These are phyloP conservation scores for Prinsepia uniflora DNA, from an alignment of 306 rosid species.

Conservation along the genomic window DNA sequence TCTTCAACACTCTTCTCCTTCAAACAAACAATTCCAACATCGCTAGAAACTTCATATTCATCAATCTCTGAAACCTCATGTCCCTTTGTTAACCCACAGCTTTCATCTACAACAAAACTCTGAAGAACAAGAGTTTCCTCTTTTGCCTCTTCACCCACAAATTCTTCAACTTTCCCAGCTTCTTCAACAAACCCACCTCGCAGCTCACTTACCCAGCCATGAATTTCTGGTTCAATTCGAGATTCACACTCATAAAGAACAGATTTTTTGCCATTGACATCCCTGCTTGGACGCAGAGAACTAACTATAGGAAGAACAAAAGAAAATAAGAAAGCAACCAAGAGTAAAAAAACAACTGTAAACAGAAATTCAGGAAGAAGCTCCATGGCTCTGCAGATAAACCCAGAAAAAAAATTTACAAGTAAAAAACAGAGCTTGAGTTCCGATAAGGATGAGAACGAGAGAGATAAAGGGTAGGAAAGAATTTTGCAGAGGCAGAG, in stretches of 20 bases:
- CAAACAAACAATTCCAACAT: slow-evolving; percentile 29
- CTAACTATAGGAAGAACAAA: slow-evolving; percentile 34
- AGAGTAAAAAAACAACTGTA: slow-evolving; percentile 39
- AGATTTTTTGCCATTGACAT: not conserved
- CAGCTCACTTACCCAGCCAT: slow-evolving; percentile 26
- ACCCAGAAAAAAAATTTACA: not conserved
- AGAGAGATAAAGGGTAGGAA: slow-evolving; percentile 9
- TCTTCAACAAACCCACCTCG: slow-evolving; percentile 30
- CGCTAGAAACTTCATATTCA: slow-evolving; percentile 14
- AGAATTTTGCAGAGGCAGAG: slow-evolving; percentile 40
- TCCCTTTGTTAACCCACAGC: slow-evolving; percentile 18
- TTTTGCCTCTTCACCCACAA: slow-evolving; percentile 16
- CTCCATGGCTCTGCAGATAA: slow-evolving; percentile 41
- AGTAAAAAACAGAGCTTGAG: not conserved
- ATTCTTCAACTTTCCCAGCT: slow-evolving; percentile 28
- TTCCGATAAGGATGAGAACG: not conserved
- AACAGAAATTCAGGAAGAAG: slow-evolving; percentile 38
- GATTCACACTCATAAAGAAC: slow-evolving; percentile 15
- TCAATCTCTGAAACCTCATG: slow-evolving; percentile 12
- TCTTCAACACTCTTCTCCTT: slow-evolving; percentile 25
- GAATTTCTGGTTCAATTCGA: slow-evolving; percentile 28
- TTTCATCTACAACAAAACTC: slow-evolving; percentile 14
- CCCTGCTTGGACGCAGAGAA: slow-evolving; percentile 25
- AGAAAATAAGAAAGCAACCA: slow-evolving; percentile 44
- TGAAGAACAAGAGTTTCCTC: slow-evolving; percentile 21